These are phyloP conservation scores for Stenocarpella maydis DNA, from an alignment of 2,329 filamentous ascomycete genomes.

Conservation along the genomic window DNA sequence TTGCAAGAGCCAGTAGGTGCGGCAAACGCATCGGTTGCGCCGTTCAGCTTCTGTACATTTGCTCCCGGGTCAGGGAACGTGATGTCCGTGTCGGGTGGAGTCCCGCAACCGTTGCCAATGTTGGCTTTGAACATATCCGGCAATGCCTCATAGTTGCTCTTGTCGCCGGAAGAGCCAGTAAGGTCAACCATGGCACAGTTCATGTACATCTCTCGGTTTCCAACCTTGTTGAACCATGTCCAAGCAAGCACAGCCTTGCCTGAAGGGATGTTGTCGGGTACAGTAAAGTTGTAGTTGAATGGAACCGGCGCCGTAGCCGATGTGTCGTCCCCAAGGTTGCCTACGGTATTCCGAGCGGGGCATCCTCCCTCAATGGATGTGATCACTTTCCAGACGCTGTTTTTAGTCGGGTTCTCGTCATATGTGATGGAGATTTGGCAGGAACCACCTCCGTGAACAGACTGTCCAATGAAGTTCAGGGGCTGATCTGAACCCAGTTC, in stretches of 20 bases:
- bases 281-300: constrained; percentile 71
- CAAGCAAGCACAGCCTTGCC: constrained; percentile 86
- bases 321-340: constrained; percentile 62
- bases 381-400: constrained; percentile 86
- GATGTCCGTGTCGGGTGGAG: constrained; percentile 63
- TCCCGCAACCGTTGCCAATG: constrained; percentile 64
- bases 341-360: constrained; percentile 65
- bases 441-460: constrained; percentile 88
- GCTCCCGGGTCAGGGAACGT: constrained; percentile 74
- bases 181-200: constrained; percentile 85
- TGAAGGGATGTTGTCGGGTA: constrained; percentile 75
- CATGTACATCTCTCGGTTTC: constrained; percentile 98
- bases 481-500: constrained; percentile 67
- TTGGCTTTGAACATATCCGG: constrained; percentile 83
- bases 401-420: constrained; percentile 71
- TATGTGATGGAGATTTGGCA: constrained; percentile 90
- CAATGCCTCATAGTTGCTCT: constrained; percentile 66
- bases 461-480: constrained; percentile 74
- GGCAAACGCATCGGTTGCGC: constrained; percentile 47
- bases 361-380: constrained; percentile 89
- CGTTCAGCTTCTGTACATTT: constrained; percentile 59
- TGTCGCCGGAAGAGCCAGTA: constrained; percentile 57
- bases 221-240: constrained; percentile 94
- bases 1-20: background rate
- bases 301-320: constrained; percentile 53